Base-by-base conservation (phyloP, 495 filamentous ascomycete genomes). In the Neurospora tetraspora region DNA sequence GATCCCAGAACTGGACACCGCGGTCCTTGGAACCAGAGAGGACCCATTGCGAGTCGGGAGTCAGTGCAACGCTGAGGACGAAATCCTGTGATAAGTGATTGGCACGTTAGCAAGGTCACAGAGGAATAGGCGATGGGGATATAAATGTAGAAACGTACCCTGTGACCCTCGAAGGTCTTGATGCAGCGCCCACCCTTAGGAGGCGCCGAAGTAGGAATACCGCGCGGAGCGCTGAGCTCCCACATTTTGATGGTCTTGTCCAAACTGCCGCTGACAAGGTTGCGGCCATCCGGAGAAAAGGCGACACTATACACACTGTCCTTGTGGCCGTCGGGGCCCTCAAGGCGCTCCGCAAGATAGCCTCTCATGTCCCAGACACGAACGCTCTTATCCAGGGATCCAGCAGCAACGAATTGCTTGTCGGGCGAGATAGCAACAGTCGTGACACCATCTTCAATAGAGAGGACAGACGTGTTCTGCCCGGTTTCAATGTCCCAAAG, bases 181-280 rank as follows among this genome's bases (percentile, higher is more conserved):
- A 93, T 86, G 80, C 94, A 95, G 77, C 93, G 88, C 70, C 93
- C 92, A 69, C 91, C 89, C 86, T 92, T 93, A 45, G 88, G 83
- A 68, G 87, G 87, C 61, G 85, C 72, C 75, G 75, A 39, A 20
- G 23, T 3, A 47, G 87, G 83, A 71, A 89, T 85, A 68, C 88
- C 89, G 72, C 92, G 87, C 68, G 92, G 88, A 38, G 91, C 87
- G 37, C 86, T 88, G 47, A 97, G 85, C 81, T 97, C 93, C 93
- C 93, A 97, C 87, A 96, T 92, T 86, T 97, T 97, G 85, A 97
- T 97, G 4, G 93, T 96, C 86, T 94, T 95, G 80, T 97, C 93
- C 74, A 97, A 84, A 87, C 91, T 94, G 72, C 93, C 93, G 78
- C 91, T 94, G 78, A 97, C 93, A 69, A 97, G 88, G 75, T 94